Evolutionary conservation across 2,329 filamentous ascomycete genomes (phyloP), one percentile per base, ranked within the genome.

Genomic region (Pyricularia sp.): DNA sequence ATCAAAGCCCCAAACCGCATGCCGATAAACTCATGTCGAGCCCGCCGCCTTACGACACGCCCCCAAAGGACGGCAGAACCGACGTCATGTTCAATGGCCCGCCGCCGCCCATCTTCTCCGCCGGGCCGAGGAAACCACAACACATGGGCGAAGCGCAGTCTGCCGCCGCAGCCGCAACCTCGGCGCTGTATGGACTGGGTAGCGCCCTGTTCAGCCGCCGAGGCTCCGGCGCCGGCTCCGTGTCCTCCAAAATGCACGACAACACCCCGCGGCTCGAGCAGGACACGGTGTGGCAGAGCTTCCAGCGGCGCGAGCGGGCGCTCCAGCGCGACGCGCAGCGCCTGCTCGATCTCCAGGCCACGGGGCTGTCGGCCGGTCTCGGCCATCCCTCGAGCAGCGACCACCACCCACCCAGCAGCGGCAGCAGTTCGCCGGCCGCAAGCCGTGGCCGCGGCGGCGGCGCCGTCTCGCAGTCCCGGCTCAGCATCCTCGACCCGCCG

Each of bases 81-180:
- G 30, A 55, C 31, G 66, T 72, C 3, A 74, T 82, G 60, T 83
- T 83, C 65, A 70, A 73, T 2, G 80, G 80, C 1, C 81, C 81
- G 0, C 81, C 81, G 0, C 80, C 81, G 0, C 81, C 81, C 4
- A 83, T 84, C 65, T 76, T 78, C 64, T 78, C 2, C 73, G 74
- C 65, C 67, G 71, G 24, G 73, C 75, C n/a, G 71, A 72, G 30
- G 73, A 75, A 61, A 10, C 0, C 53, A 57, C 22, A 24, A 57
- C 22, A 24, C 3, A 12, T 22, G 2, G 53, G 1, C 22, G 53
- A 24, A 16, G 53, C n/a, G 9, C 53, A 57, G 22, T 57, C 53
- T 22, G 65, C 13, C 63, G 66, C n/a, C 30, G 66, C 16, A 66
- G 69, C 1, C 68, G 70, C 65, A 66, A 69, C 53, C 9, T 72